Evolutionary conservation across 2,329 filamentous ascomycete species (phyloP).

Genomic region (Exutisphaerella laricina): DNA sequence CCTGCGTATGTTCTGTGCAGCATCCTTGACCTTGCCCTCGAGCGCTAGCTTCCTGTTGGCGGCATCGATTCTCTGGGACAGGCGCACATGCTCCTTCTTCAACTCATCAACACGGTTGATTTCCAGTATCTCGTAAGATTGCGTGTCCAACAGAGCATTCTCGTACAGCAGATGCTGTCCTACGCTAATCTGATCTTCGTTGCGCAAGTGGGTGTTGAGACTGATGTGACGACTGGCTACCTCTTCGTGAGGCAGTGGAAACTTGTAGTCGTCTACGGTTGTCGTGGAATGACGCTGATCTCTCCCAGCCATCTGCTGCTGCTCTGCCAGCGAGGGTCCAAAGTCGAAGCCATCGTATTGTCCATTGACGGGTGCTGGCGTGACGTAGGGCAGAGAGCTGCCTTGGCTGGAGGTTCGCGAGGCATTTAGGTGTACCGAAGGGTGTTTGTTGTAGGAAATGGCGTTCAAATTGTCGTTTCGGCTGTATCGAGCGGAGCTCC

Average conservation of each 20-base stretch:
- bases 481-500: constrained; percentile 6
- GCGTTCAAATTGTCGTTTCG: constrained; percentile 4
- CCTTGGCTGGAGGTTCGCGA: constrained; percentile 6
- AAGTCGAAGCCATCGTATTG: constrained; percentile 25
- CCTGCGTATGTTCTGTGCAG: constrained; percentile 76
- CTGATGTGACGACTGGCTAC: constrained; percentile 24
- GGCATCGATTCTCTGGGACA: constrained; percentile 73
- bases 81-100: constrained; percentile 74
- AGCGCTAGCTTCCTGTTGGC: constrained; percentile 77
- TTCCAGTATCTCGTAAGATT: constrained; percentile 75
- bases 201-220: constrained; percentile 25
- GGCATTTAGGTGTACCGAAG: not conserved
- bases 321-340: constrained; percentile 14
- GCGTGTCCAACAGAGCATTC: constrained; percentile 85
- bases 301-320: too few species aligned
- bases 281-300: constrained; percentile 7
- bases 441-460: not conserved
- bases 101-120: constrained; percentile 86
- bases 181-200: constrained; percentile 50
- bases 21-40: constrained; percentile 91
- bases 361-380: constrained; percentile 11
- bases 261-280: constrained; percentile 21
- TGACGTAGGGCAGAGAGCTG: constrained; percentile 11
- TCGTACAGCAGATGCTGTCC: constrained; percentile 89
- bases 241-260: constrained; percentile 20